phyloP scores from a whole-genome alignment of 495 filamentous ascomycete genomes.

The Aspergillus saccharolyticus region DNA sequence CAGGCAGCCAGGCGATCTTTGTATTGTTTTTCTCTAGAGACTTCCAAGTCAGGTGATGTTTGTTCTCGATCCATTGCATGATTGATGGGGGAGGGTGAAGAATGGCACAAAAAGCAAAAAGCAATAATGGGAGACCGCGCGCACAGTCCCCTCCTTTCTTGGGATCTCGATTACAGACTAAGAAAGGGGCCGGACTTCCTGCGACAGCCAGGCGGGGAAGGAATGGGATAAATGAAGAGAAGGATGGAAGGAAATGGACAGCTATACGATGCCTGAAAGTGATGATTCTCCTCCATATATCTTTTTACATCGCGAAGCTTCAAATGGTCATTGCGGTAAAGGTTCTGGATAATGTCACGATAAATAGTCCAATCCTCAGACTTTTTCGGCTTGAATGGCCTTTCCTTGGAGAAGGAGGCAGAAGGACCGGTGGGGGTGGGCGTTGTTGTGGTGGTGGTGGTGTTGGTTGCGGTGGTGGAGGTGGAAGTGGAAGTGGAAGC shows the following conservation, averaged over 20 bases:
- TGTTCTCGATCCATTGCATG: neutral
- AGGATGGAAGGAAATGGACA: slow-evolving; percentile 13
- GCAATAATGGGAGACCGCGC: slow-evolving; percentile 1
- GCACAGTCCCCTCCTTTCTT: slow-evolving; percentile 1
- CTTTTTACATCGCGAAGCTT: slow-evolving; percentile 41
- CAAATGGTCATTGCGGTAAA: slow-evolving; percentile 40
- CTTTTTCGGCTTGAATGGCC: slow-evolving; percentile 34
- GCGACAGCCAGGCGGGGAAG: no score
- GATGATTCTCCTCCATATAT: slow-evolving; percentile 41
- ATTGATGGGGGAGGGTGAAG: neutral
- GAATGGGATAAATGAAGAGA: no score
- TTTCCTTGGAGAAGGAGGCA: slow-evolving; percentile 4
- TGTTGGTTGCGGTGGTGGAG: slow-evolving; percentile 19
- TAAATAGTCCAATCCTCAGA: slow-evolving; percentile 43
- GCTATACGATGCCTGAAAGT: slow-evolving; percentile 39
- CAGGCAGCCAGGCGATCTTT: slow-evolving; percentile 43
- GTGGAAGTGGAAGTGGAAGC: slow-evolving; percentile 14
- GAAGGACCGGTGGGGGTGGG: slow-evolving; percentile 17
- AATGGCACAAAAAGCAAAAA: slow-evolving; percentile 14
- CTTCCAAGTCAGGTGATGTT: slow-evolving; percentile 17
- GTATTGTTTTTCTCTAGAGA: slow-evolving; percentile 42
- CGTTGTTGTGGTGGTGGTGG: slow-evolving; percentile 12
- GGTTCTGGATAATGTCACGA: slow-evolving; percentile 35
- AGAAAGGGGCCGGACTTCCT: slow-evolving; percentile 7
- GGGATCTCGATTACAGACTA: neutral